Evolutionary conservation across 495 filamentous ascomycete species (phyloP), one percentile per base, ranked within the genome.

Genomic region (Acidiella bohemica): DNA sequence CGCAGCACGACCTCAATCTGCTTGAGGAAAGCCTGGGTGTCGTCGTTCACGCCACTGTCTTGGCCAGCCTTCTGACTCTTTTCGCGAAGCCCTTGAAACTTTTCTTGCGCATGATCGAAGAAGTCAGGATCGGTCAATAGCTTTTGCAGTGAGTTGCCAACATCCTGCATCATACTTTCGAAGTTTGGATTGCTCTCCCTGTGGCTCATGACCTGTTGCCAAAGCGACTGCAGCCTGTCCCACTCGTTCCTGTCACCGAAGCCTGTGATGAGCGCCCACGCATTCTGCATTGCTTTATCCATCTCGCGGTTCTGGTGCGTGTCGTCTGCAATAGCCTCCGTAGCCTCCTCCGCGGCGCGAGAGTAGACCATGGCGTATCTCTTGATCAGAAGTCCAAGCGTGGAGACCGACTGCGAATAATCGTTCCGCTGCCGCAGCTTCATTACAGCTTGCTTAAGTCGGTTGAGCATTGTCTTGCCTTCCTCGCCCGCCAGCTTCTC

Each of bases 71-170:
- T 59, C 32, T 75, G 71, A 8, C 74, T 78, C 54, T 79, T 78
- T 39, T 71, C 67, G 30, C 78, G 73, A 5, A 93, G 65, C 32
- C 84, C 74, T 34, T 76, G 62, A 24, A 94, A 66, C 38, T 81
- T 84, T 50, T 82, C 65, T 6, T 69, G 63, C 1, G 75, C 76
- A 13, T 78, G 67, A 30, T 82, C 77, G 47, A 90, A 79, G 54
- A 92, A 93, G 2, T 73, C 67, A 0, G 87, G 86, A 48, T 96
- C 80, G 0, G 73, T 90, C n/a, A 94, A 63, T 56, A 96, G 73
- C 35, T 82, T 77, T 54, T 90, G 79, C 4, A 90, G 49, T 3
- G 80, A 73, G 34, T 70, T 70, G 1, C 78, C 79, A 4, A 87
- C 60, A 19, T 87, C 78, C 8, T 62, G 65, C 58, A 92, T 71